Evolutionary conservation across 1,139 yeast genomes (phyloP), one percentile per base, ranked within the genome.

Genomic region (Taphrina deformans): DNA sequence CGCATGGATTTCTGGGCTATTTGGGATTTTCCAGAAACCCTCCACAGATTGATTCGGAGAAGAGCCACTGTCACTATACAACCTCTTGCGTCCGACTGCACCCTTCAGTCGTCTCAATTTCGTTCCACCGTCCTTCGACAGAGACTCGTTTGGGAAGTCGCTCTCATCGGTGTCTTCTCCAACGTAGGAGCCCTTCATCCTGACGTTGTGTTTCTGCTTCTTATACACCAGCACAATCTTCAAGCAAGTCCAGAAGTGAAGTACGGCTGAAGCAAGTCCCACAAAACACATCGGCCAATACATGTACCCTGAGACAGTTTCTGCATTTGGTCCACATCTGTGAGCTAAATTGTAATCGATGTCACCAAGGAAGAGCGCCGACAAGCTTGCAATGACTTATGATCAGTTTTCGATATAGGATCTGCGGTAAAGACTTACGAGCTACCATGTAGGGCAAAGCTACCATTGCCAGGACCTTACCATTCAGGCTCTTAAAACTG

Each of bases 161-260:
- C 26, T 27, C 16, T 24, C 35, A 12, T 48, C 53, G n/a, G 35
- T 48, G 26, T 48, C 53, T 6, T 26, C 53, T 3, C 21, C 14
- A 6, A 48, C 23, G 16, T 27, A 48, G 16, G 53, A 27, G 2
- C 53, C 35, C 23, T 48, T 29, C 35, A 27, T 29, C n/a, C 33
- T 26, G 35, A 29, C 23, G 35, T 48, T 26, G 7, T 27, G 10
- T 21, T 18, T 16, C 12, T 48, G 53, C 23, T 16, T 33, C 12
- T 18, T 18, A n/a, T 53, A 24, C n/a, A 53, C 48, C 2, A 10
- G 1, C 14, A 53, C 24, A 21, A 53, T 53, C 48, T 38, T 35
- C 21, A n/a, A 9, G 14, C 45, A 53, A 10, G 58, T 53, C 58
- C 58, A 53, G 14, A 38, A 35, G 24, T 53, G 58, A 6, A 38